Evolutionary conservation across 192 early-diverging fungal species (phyloP).

Genomic region (Backusella westeae): DNA sequence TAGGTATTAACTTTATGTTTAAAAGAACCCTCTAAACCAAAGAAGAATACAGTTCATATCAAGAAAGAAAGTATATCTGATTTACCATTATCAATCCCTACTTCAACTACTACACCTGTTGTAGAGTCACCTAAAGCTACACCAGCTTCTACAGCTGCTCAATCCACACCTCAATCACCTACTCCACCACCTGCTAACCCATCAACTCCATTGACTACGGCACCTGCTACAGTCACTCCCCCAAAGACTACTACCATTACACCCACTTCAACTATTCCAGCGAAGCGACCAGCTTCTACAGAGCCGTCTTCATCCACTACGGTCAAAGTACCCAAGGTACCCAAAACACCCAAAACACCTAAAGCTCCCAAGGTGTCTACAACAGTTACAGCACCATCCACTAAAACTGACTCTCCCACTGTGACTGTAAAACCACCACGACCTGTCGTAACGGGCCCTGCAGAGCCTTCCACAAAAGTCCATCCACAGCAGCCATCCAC

Average conservation of each 20-base stretch:
- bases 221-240: conserved; percentile 18
- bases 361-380: conserved; percentile 27
- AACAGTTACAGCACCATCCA: conserved; percentile 12
- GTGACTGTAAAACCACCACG: background rate
- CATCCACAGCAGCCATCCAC: background rate
- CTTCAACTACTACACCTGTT: background rate
- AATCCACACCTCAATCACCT: conserved; percentile 1
- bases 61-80: conserved; percentile 23
- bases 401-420: conserved; percentile 17
- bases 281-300: background rate
- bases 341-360: conserved; percentile 8
- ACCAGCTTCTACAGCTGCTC: background rate
- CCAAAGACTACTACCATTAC: conserved; percentile 18
- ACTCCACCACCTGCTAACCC: conserved; percentile 26
- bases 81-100: conserved; percentile 9
- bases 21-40: conserved; percentile 11
- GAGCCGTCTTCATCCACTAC: background rate
- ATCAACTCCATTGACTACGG: conserved; percentile 41
- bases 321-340: conserved; percentile 27
- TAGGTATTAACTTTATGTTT: conserved; percentile 12
- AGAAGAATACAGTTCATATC: conserved; percentile 20
- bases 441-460: background rate
- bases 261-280: background rate
- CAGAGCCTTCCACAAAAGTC: background rate
- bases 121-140: conserved; percentile 4